Conservation (phyloP, 306 rosid species). For the Styphnolobium japonicum region DNA sequence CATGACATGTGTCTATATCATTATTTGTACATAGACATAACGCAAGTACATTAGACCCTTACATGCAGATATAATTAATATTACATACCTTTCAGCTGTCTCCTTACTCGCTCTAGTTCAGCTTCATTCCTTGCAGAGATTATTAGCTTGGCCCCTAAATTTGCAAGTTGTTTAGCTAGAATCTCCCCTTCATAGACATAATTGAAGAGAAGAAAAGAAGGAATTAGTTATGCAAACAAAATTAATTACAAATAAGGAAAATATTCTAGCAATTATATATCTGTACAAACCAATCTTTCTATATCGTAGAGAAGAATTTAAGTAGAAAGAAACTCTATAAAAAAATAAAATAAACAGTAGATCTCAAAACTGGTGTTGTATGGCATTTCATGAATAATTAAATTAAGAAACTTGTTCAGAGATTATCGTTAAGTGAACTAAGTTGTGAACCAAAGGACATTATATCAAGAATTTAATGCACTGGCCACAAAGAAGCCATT, state of each 20-base stretch:
- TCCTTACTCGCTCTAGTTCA: slow-evolving; percentile 72
- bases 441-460: neutral
- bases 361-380: neutral
- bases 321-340: neutral
- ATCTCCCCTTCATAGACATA: slow-evolving; percentile 62
- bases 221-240: slow-evolving; percentile 12
- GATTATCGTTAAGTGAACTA: neutral
- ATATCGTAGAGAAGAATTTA: neutral
- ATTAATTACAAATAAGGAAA: neutral
- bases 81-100: slow-evolving; percentile 67
- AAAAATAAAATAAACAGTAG: neutral
- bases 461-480: neutral
- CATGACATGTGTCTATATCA: neutral
- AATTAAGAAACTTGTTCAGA: neutral
- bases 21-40: neutral
- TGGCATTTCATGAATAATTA: neutral
- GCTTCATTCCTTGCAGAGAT: slow-evolving; percentile 88
- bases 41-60: neutral
- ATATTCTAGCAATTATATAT: slow-evolving; percentile 7
- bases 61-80: neutral
- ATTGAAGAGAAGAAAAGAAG: neutral
- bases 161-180: slow-evolving; percentile 85
- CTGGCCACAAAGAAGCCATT: neutral
- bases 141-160: slow-evolving; percentile 87
- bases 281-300: neutral